Evolutionary conservation across 805 yeast species (phyloP).

Genomic region (Teunomyces kruisii): DNA sequence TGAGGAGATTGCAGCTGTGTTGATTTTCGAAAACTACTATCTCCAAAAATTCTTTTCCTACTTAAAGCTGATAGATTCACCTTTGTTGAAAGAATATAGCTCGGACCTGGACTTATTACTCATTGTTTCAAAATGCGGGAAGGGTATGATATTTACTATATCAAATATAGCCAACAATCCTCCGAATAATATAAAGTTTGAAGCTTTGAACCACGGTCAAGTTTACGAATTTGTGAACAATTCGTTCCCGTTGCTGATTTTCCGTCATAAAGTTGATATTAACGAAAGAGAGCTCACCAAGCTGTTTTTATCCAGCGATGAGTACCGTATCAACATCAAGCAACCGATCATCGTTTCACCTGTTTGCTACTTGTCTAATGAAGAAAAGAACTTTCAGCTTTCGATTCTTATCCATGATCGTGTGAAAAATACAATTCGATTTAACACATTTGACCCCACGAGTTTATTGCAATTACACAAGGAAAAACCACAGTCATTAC

Average conservation of each 20-base stretch:
- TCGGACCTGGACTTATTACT: slow-evolving; percentile 33
- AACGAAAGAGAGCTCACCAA: not conserved
- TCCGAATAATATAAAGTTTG: slow-evolving; percentile 51
- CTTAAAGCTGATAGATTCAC: slow-evolving; percentile 4
- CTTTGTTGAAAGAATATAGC: not conserved
- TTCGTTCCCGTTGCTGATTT: slow-evolving; percentile 13
- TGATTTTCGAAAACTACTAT: slow-evolving; percentile 38
- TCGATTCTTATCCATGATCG: slow-evolving; percentile 37
- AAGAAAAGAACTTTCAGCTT: slow-evolving; percentile 5
- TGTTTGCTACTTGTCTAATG: slow-evolving; percentile 10
- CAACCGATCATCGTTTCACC: slow-evolving; percentile 19
- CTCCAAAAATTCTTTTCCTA: slow-evolving; percentile 24
- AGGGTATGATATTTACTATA: slow-evolving; percentile 45
- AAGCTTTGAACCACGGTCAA: slow-evolving; percentile 25
- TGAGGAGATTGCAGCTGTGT: slow-evolving; percentile 14
- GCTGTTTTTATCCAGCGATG: slow-evolving; percentile 12
- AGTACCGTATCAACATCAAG: slow-evolving; percentile 9
- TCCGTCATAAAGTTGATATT: not conserved
- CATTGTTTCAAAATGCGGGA: slow-evolving; percentile 40
- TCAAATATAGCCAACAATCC: slow-evolving; percentile 53
- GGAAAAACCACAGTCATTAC: not conserved
- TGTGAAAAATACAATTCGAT: slow-evolving; percentile 33
- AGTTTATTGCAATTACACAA: not conserved
- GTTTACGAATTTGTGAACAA: slow-evolving; percentile 10
- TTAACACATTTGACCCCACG: slow-evolving; percentile 12